Conservation (phyloP, 306 rosid species). For the Cajanus cajan region DNA sequence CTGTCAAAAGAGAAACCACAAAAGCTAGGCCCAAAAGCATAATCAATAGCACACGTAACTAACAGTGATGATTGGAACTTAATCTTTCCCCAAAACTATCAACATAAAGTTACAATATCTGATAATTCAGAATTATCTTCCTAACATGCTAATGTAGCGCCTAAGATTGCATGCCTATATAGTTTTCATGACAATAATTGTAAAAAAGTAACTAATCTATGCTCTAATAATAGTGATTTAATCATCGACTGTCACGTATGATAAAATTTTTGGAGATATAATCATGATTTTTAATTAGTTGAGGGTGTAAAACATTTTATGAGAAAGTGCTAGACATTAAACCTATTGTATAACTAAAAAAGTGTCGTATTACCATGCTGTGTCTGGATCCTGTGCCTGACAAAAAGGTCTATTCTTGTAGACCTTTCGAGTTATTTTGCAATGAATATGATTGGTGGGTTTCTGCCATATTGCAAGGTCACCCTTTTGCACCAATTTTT, state of each 20-base stretch:
- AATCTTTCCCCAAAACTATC: conserved; percentile 10
- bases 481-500: conserved; percentile 61
- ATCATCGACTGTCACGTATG: too few species aligned
- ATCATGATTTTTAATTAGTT: neutral
- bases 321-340: too few species aligned
- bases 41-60: neutral
- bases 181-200: neutral
- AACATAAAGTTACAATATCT: neutral
- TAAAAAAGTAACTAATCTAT: too few species aligned
- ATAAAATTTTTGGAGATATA: too few species aligned
- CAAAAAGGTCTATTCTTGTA: conserved; percentile 75
- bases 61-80: conserved; percentile 19
- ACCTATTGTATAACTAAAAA: neutral
- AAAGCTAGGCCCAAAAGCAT: conserved; percentile 13
- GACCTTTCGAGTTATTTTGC: conserved; percentile 59
- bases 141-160: neutral
- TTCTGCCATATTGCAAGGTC: conserved; percentile 95
- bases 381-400: conserved; percentile 63
- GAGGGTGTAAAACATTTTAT: neutral
- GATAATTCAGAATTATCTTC: neutral
- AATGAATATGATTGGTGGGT: conserved; percentile 76
- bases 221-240: too few species aligned
- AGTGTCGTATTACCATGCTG: conserved; percentile 63
- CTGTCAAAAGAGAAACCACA: conserved; percentile 5
- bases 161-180: neutral